Base-by-base conservation (phyloP, 2,329 filamentous ascomycete genomes). In the Exophiala calicioides region DNA sequence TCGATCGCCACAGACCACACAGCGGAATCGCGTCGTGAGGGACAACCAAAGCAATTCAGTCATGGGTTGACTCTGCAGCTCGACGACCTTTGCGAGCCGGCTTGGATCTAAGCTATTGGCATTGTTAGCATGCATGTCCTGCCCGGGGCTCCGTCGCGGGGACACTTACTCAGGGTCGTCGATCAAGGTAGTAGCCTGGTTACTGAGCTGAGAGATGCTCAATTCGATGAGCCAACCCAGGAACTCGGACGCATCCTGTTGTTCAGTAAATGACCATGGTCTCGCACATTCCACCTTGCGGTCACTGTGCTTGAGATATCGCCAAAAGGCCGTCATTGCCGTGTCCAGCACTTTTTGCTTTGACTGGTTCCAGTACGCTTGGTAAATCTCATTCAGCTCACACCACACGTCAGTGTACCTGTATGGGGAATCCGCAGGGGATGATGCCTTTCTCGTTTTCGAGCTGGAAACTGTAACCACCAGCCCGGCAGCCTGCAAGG, bases 371-470 rank as follows among this genome's bases (percentile, higher is more conserved):
- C 36, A 50, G n/a, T 50, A 47, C 4, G 30, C 15, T 6, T 20
- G 8, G 20, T 33, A 34, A 13, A 55, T 24, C 7, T 41, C 16
- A 10, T 44, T 13, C 9, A 56, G 31, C 20, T 56, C 50, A 29
- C 50, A 52, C 50, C 31, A 48, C 10, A 42, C 27, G 27, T 52
- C 50, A 15, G 50, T 52, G 18, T 52, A 48, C 4, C 20, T 8
- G 29, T 8, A 26, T n/a, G 26, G 33, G 24, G 18, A 5, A 4
- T 36, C 15, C 18, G 5, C 12, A n/a, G 9, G 10, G 15, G 8
- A 10, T 9, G 8, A 16, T 27, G n/a, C 26, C 27, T 9, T 15
- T 9, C 12, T 21, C 33, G 15, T 23, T 21, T 4, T 36, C 7
- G 23, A 33, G 24, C 16, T 34, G n/a, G n/a, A n/a, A n/a, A n/a